Conservation (phyloP, 345 rosid genomes). For the Ceriops decandra region DNA sequence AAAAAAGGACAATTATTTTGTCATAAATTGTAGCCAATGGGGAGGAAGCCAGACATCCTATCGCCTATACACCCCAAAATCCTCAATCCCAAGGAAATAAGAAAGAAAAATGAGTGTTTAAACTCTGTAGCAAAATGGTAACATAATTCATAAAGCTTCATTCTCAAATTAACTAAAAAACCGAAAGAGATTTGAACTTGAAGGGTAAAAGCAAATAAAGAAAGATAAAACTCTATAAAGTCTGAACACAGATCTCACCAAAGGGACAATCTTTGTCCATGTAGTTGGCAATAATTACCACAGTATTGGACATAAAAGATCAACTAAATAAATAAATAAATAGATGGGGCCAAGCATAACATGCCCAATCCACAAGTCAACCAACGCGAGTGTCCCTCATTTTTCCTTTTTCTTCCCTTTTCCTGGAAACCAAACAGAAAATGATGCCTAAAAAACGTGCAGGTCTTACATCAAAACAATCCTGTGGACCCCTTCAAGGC, state of each 20-base stretch:
- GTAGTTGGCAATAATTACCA: not conserved
- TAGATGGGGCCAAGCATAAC: not conserved
- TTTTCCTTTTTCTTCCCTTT: not conserved
- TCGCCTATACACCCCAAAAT: not conserved
- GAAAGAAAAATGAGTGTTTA: not conserved
- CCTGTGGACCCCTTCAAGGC: not conserved
- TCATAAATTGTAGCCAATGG: not conserved
- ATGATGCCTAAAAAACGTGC: constrained; percentile 7
- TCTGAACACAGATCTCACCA: constrained; percentile 3
- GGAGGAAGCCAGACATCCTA: not conserved
- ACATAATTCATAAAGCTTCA: not conserved
- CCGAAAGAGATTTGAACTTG: constrained; percentile 5
- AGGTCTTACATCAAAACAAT: constrained; percentile 6
- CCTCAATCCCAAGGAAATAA: not conserved
- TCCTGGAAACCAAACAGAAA: constrained; percentile 15
- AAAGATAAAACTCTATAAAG: not conserved
- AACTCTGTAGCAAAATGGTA: not conserved
- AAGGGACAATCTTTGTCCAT: not conserved
- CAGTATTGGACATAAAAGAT: constrained; percentile 16
- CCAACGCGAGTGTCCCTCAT: not conserved
- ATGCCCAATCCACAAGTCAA: not conserved
- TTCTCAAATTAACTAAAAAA: not conserved
- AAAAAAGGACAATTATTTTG: not conserved
- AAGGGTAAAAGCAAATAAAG: not conserved
- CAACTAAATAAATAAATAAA: not conserved